Base-by-base conservation (phyloP, 371 early-diverging fungal species). In the Rhizomucor pusillus region DNA sequence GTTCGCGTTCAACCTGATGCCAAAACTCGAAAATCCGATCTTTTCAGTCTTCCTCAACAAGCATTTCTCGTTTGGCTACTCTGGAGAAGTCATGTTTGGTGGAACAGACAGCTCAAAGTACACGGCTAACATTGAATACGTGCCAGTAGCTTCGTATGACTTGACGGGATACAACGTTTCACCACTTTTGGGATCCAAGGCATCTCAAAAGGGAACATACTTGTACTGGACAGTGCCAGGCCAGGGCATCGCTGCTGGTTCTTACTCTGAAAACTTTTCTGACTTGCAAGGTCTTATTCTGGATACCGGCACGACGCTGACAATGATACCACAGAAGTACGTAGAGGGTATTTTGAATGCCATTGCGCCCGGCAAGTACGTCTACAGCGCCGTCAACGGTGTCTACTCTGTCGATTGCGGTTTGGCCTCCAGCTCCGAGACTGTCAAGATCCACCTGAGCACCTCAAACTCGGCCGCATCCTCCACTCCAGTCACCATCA, bases 251-350 rank as follows among this genome's bases (percentile, higher is more conserved):
- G 39, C 46, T 37, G 50, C 50, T 13, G 29, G 19, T 23, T 16
- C 25, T 0, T 56, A 50, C 41, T 9, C 23, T 20, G 23, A 35
- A 14, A 37, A 48, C 14, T 45, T 56, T 5, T 33, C 48, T 10
- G 22, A 25, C 6, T 12, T 58, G 24, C 51, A 55, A 34, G 55
- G 54, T 1, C 52, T 64, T n/a, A 52, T 64, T 5, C 56, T 67
- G 16, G 67, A 71, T 22, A 67, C 67, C 5, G 71, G 71, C 20
- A 65, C 71, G 11, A 67, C 71, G 0, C 52, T 67, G 6, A 63
- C 59, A 18, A 62, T 62, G 46, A 25, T 62, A 1, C 65, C 63
- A 13, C 44, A 50, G 40, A 40, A 46, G 0, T 44, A 51, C 18
- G 61, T 57, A 0, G 62, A 64, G 25, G 50, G 43, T 25, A 60